Percentiles rank a stretch among this genome's conserved stretches.
These are phyloP conservation scores for Cercis canadensis DNA, from an alignment of 306 rosid species.

Conservation along the genomic window DNA sequence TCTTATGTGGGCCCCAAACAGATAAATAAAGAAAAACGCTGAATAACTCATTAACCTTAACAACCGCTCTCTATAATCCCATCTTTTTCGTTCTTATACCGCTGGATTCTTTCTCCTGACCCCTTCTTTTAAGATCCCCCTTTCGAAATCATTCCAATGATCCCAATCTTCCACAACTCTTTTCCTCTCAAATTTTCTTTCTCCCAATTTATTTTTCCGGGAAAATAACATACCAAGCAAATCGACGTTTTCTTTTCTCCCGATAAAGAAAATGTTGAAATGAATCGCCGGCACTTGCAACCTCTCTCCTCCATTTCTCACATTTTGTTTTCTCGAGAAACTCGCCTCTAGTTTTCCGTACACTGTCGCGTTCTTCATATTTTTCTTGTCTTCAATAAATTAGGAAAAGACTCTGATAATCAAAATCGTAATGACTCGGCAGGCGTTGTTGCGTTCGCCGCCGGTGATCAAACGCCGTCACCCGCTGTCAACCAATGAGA, in stretches of 20 bases:
- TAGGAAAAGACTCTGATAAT: not conserved
- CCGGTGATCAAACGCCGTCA: not conserved
- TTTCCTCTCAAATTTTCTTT: not conserved
- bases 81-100: not conserved
- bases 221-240: not conserved
- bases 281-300: slow-evolving; percentile 21
- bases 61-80: not conserved
- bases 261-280: not conserved
- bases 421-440: slow-evolving; percentile 36
- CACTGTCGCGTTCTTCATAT: not conserved
- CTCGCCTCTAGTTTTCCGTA: not conserved
- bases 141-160: not conserved
- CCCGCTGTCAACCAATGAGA: not conserved
- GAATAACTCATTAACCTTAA: no score
- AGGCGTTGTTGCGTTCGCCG: slow-evolving; percentile 21
- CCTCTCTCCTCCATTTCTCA: no score
- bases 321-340: not conserved
- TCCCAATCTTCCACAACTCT: not conserved
- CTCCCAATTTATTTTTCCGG: not conserved
- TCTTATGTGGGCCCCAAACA: no score
- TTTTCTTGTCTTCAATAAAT: not conserved
- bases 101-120: not conserved
- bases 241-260: no score
- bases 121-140: not conserved
- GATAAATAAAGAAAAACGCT: no score